These are phyloP conservation scores for Lentinula guzmanii DNA, from an alignment of 768 basidiomycete genomes.

Conservation along the genomic window DNA sequence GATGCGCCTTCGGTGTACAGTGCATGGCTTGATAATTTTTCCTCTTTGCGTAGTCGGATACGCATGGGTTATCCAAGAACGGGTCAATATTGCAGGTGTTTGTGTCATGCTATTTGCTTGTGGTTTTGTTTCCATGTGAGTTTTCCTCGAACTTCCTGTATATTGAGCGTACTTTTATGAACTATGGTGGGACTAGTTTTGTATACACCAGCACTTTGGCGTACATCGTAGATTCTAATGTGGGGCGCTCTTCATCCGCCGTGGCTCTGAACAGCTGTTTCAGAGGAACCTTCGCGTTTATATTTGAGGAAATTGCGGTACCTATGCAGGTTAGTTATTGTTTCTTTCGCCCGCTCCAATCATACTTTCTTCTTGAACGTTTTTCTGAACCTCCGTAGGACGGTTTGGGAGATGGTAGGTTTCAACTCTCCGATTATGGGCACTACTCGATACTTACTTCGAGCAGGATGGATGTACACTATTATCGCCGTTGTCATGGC, in stretches of 20 bases:
- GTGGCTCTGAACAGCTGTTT: conserved; percentile 74
- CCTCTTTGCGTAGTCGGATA: conserved; percentile 62
- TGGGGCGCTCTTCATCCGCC: conserved; percentile 71
- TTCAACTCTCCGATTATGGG: background rate
- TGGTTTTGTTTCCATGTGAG: conserved; percentile 74
- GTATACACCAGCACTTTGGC: conserved; percentile 43
- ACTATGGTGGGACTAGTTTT: conserved; percentile 20
- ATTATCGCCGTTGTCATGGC: conserved; percentile 49
- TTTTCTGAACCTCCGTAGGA: conserved; percentile 30
- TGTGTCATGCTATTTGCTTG: conserved; percentile 67
- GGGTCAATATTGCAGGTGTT: conserved; percentile 58
- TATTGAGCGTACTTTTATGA: background rate
- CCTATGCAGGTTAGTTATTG: conserved; percentile 53
- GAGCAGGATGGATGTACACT: conserved; percentile 59
- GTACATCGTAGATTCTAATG: conserved; percentile 84
- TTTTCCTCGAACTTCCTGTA: background rate
- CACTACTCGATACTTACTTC: background rate
- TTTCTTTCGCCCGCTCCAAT: background rate
- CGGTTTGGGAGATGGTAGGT: conserved; percentile 65
- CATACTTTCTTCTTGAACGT: background rate
- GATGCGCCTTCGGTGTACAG: conserved; percentile 70
- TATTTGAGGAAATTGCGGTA: conserved; percentile 66
- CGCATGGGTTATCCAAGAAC: conserved; percentile 68
- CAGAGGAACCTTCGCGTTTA: conserved; percentile 63
- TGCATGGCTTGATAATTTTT: conserved; percentile 48